phyloP scores from a whole-genome alignment of 495 filamentous ascomycete genomes.

The Jackrogersella multiformis region DNA sequence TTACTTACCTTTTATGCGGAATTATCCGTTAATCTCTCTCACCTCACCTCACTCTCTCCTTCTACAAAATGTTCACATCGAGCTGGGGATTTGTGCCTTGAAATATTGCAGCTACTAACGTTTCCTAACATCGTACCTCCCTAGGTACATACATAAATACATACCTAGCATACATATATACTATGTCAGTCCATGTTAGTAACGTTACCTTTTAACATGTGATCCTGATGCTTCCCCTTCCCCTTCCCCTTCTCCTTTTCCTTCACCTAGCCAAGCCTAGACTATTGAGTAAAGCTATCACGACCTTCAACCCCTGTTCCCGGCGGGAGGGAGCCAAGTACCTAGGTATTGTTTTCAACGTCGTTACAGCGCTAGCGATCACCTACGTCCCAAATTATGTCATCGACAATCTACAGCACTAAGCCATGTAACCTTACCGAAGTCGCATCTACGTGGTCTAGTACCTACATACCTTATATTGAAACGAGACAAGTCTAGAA shows the following conservation, averaged over 20 bases:
- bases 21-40: conserved; percentile 2
- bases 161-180: too few species aligned
- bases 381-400: background rate
- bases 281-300: background rate
- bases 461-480: too few species aligned
- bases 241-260: too few species aligned
- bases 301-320: background rate
- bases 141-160: too few species aligned
- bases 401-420: background rate
- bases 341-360: background rate
- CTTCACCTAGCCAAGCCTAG: too few species aligned
- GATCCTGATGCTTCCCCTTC: background rate
- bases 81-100: background rate
- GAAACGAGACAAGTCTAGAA: conserved; percentile 13
- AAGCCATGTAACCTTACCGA: background rate
- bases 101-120: background rate
- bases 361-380: background rate
- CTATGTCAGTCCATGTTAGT: too few species aligned
- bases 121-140: too few species aligned
- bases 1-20: background rate
- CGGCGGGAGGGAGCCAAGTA: background rate
- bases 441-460: conserved; percentile 17
- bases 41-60: background rate
- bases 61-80: too few species aligned
- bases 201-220: background rate